phyloP scores from a whole-genome alignment of 2,329 filamentous ascomycete genomes.

The Tolypocladium inflatum region DNA sequence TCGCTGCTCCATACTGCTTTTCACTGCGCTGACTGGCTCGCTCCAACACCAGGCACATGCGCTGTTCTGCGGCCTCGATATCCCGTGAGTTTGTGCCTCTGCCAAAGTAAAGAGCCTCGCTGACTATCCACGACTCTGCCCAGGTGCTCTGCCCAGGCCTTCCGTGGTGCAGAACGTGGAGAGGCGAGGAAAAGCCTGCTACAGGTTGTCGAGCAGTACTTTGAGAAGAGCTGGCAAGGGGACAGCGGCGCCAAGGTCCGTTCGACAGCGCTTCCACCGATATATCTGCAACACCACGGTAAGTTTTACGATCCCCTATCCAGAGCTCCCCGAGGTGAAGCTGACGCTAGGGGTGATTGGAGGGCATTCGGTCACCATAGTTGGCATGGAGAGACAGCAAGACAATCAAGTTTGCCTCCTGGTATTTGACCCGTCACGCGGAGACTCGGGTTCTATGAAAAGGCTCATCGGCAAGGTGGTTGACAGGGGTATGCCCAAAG shows the following conservation, averaged over 20 bases:
- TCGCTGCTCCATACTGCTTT: too few species aligned
- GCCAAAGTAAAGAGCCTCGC: not conserved
- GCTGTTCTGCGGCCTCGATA: slow-evolving; percentile 59
- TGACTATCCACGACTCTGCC: not conserved
- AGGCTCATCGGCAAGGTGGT: slow-evolving; percentile 44
- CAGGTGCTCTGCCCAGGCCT: slow-evolving; percentile 54
- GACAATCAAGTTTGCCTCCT: slow-evolving; percentile 61
- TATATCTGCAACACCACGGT: slow-evolving; percentile 84
- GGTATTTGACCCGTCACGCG: slow-evolving; percentile 82
- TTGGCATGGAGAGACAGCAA: slow-evolving; percentile 66
- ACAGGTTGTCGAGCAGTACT: slow-evolving; percentile 64
- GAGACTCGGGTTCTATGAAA: slow-evolving; percentile 54
- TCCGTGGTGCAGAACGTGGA: slow-evolving; percentile 38
- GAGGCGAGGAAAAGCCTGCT: slow-evolving; percentile 47
- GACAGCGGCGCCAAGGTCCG: slow-evolving; percentile 50
- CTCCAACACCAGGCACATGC: slow-evolving; percentile 55
- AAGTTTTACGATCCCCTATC: slow-evolving; percentile 11
- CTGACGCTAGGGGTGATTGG: not conserved
- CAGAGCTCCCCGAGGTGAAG: not conserved
- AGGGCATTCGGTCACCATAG: slow-evolving; percentile 84
- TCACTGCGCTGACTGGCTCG: not conserved
- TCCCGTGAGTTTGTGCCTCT: slow-evolving; percentile 40
- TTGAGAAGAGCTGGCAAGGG: slow-evolving; percentile 38
- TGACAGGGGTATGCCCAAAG: slow-evolving; percentile 27
- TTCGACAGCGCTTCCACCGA: slow-evolving; percentile 64